phyloP scores from a whole-genome alignment of 176 grass and related monocot genomes.

The Panicum miliaceum region DNA sequence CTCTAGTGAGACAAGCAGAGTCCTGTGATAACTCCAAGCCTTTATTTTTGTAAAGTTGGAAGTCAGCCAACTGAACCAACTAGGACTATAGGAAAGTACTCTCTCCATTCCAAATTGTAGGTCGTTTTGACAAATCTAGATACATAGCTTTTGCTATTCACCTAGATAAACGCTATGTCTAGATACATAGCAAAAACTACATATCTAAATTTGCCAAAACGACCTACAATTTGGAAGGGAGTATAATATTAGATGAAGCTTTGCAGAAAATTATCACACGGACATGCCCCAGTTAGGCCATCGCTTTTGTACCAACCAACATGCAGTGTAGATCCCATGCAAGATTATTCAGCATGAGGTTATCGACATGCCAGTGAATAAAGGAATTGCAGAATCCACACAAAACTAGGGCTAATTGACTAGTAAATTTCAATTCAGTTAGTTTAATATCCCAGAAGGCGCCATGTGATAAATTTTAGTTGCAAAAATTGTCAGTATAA shows the following conservation, averaged over 20 bases:
- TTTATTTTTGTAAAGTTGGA: slow-evolving; percentile 13
- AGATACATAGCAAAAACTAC: too few species aligned
- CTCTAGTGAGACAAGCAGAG: not conserved
- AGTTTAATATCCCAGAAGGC: slow-evolving; percentile 12
- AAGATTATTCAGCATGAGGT: slow-evolving; percentile 20
- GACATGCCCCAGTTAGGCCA: slow-evolving; percentile 32
- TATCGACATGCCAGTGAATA: not conserved
- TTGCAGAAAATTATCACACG: slow-evolving; percentile 13
- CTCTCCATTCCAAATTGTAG: too few species aligned
- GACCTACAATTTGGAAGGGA: too few species aligned
- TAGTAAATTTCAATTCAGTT: not conserved
- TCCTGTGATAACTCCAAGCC: not conserved
- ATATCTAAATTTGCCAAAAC: too few species aligned
- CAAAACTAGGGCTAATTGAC: slow-evolving; percentile 9
- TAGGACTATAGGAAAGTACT: not conserved
- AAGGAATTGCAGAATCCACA: not conserved
- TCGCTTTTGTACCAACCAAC: slow-evolving; percentile 33
- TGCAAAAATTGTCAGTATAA: not conserved
- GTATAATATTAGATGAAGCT: not conserved
- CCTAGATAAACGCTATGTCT: too few species aligned
- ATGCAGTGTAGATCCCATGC: not conserved
- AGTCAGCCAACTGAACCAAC: not conserved
- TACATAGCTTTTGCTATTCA: too few species aligned
- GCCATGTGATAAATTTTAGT: not conserved
- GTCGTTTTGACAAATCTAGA: too few species aligned